Evolutionary conservation across 2,329 filamentous ascomycete species (phyloP), one percentile per base, ranked within the genome.

Genomic region (Fonsecaea multimorphosa): DNA sequence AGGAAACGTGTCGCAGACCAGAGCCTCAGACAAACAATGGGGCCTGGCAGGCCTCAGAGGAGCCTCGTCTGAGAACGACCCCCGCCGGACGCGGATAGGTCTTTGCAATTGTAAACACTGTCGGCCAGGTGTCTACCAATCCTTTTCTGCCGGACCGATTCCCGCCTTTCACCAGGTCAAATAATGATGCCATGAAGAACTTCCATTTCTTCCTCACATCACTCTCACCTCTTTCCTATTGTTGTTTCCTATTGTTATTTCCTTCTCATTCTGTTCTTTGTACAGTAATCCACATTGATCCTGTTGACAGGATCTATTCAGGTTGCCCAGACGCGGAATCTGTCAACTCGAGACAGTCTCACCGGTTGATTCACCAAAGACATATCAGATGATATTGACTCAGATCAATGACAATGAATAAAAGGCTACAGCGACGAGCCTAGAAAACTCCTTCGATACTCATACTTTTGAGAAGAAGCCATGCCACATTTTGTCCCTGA

Each of bases 21-120:
- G 44, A 49, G 53, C 53, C 55, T 66, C 58, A 66, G 61, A 66
- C 63, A 62, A 31, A 34, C 44, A 49, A 32, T 49, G 19, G 54
- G 52, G 31, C 60, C 16, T 31, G 58, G 44, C 14, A 16, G 31
- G 6, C 14, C 24, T 27, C 24, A 24, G 29, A 40, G 46, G 27
- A 56, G 44, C 46, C 54, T 53, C 51, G 53, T 58, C 63, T 59
- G 54, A 66, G 44, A 46, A 61, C 36, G 27, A 38, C 52, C 36
- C 14, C 22, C 29, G 19, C 56, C 19, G 27, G 22, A 31, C 38
- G 38, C n/a, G 56, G 38, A 38, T 32, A 3, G 29, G 12, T 31
- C 36, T 49, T 49, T 19, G 29, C n/a, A n/a, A 36, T 52, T 53
- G 40, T 32, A 60, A 22, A 32, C n/a, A 16, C 32, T n/a, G 16